Conservation (phyloP, 345 rosid species). For the Populus deltoides region DNA sequence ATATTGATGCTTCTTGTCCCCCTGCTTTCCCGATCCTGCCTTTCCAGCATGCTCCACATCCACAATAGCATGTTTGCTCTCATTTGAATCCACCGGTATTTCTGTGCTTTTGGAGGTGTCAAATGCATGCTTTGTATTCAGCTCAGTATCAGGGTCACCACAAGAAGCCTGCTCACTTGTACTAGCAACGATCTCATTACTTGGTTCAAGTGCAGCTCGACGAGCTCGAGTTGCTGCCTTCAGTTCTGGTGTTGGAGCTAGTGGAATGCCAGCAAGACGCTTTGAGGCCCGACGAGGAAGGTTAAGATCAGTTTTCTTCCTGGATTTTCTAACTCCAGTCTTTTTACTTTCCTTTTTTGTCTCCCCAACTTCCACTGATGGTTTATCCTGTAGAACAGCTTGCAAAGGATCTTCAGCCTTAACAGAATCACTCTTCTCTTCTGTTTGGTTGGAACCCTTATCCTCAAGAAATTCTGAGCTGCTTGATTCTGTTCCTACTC, state of each 20-base stretch:
- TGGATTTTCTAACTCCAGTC: conserved; percentile 24
- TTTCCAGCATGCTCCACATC: conserved; percentile 20
- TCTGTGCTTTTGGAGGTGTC: conserved; percentile 19
- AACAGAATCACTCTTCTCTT: conserved; percentile 28
- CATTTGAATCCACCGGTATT: conserved; percentile 1
- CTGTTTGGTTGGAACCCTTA: conserved; percentile 26
- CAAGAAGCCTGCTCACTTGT: conserved; percentile 19
- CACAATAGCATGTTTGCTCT: conserved; percentile 23
- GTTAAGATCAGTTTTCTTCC: conserved; percentile 33
- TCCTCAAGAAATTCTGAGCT: conserved; percentile 33
- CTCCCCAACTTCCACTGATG: conserved; percentile 21
- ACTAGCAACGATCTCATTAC: conserved; percentile 24
- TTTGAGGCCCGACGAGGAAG: conserved; percentile 72
- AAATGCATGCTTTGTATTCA: conserved; percentile 13
- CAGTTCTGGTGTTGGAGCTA: conserved; percentile 61
- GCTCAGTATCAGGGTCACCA: conserved; percentile 19
- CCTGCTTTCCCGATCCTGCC: conserved; percentile 18
- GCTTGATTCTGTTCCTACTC: conserved; percentile 19
- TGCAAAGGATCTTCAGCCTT: conserved; percentile 23
- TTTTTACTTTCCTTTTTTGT: conserved; percentile 27
- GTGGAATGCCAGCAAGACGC: conserved; percentile 82
- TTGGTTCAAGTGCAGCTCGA: conserved; percentile 34
- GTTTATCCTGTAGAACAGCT: conserved; percentile 19
- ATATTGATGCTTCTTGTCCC: conserved; percentile 15
- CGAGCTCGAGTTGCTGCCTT: conserved; percentile 40